Evolutionary conservation across 139 green algal species (phyloP), one percentile per base, ranked within the genome.

Genomic region (Eudorina sp.): DNA sequence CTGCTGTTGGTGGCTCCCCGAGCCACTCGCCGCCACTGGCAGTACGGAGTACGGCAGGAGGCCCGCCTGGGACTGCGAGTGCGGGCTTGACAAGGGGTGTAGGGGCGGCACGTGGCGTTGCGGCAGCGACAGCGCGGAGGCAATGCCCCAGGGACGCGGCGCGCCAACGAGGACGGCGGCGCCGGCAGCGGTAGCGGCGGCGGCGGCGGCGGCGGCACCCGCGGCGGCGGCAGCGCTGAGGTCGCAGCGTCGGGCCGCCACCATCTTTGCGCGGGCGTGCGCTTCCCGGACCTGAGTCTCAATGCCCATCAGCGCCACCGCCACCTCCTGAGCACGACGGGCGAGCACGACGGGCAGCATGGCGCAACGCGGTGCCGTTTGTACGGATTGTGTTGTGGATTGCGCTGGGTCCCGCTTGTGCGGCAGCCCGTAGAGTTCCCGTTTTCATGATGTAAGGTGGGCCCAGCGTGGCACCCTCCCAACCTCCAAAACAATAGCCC

Each of bases 261-360:
- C 36, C 69, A 51, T 77, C 58, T 85, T 85, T 53, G 40, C 27
- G 2, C 27, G 11, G 14, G 55, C 40, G n/a, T 58, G 41, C 2
- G 40, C 40, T 4, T 85, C 55, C 13, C 58, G 38, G n/a, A 74
- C 78, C 58, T 85, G 55, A 19, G 40, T 40, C 43, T 85, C 78
- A 2, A 85, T 60, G 53, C 78, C 78, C 19, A 38, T 36, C 27
- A 85, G 78, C 23, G 78, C 36, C 29, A 85, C 78, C 0, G 18
- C 58, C 9, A 74, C 41, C 53, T 85, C 78, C 78, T 85, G 78
- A 34, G 45, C 13, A 16, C 23, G 19, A 36, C 29, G 45, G 2
- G n/a, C 18, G 58, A n/a, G 58, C 6, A 21, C 19, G 9, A 21
- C 19, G 58, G 58, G 58, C 19, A 36, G 58, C 58, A 21, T 69